Conservation (phyloP, 2,329 filamentous ascomycete species). For the Penicillium italicum region DNA sequence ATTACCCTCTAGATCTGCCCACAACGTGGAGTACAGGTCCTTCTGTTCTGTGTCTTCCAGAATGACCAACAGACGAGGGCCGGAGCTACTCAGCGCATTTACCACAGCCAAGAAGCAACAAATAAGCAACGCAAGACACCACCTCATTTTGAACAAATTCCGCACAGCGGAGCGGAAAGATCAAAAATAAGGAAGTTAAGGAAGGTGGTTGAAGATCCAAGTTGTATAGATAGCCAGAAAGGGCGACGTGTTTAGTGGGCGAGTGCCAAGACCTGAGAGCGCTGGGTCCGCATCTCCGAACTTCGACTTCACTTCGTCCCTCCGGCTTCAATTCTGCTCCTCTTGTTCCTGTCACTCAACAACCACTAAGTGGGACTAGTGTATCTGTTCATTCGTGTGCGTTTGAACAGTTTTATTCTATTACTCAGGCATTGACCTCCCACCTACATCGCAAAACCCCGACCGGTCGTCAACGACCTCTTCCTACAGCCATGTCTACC, state of each 20-base stretch:
- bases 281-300: conserved; percentile 28
- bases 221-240: conserved; percentile 30
- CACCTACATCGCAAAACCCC: conserved; percentile 14
- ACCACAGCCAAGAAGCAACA: conserved; percentile 53
- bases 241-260: conserved; percentile 46
- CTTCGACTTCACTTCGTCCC: conserved; percentile 31
- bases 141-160: conserved; percentile 62
- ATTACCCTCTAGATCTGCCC: conserved; percentile 48
- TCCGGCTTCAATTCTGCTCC: conserved; percentile 26
- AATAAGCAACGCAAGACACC: conserved; percentile 66
- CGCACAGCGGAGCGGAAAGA: conserved; percentile 33
- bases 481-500: conserved; percentile 45
- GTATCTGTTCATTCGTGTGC: not conserved
- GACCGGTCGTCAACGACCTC: conserved; percentile 18
- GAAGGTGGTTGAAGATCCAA: conserved; percentile 15
- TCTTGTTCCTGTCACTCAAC: conserved; percentile 6
- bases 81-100: conserved; percentile 73
- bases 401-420: conserved; percentile 1
- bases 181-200: conserved; percentile 15
- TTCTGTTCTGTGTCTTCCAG: conserved; percentile 79
- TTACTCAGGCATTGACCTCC: conserved; percentile 1
- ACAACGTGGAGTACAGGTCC: conserved; percentile 75
- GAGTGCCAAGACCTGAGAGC: conserved; percentile 36
- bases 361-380: conserved; percentile 8
- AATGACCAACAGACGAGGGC: conserved; percentile 77